Percentiles rank a stretch among this genome's conserved stretches.
Evolutionary conservation across 2,329 filamentous ascomycete species (phyloP).

Genomic region (Arthrobotrys conoides): DNA sequence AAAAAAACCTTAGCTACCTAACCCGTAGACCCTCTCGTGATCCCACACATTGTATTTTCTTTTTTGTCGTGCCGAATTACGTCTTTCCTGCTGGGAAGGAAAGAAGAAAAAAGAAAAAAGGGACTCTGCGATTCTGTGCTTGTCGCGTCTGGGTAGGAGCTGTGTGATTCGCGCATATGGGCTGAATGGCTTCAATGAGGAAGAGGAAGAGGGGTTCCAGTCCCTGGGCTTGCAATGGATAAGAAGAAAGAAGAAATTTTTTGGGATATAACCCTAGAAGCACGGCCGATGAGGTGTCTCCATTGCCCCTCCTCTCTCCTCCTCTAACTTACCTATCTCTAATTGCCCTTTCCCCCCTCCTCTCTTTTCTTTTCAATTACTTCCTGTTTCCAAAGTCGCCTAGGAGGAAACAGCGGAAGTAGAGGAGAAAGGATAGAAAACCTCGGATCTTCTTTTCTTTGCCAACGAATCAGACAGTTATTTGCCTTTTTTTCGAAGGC

Average conservation of each 20-base stretch:
- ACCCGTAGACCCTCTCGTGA: constrained; percentile 56
- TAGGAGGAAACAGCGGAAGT: constrained; percentile 21
- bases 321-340: constrained; percentile 13
- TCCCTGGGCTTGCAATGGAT: constrained; percentile 31
- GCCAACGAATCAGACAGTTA: constrained; percentile 59
- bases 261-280: constrained; percentile 47
- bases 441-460: constrained; percentile 35
- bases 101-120: constrained; percentile 26
- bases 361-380: constrained; percentile 3
- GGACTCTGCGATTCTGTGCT: constrained; percentile 13
- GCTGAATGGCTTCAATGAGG: constrained; percentile 41
- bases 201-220: constrained; percentile 43
- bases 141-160: constrained; percentile 53
- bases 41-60: constrained; percentile 43
- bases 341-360: constrained; percentile 1
- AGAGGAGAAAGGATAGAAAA: constrained; percentile 17
- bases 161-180: constrained; percentile 52
- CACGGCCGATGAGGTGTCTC: constrained; percentile 55
- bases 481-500: constrained; percentile 35
- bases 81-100: constrained; percentile 31
- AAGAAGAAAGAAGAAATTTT: constrained; percentile 25
- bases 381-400: neutral
- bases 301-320: constrained; percentile 41
- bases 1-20: constrained; percentile 50
- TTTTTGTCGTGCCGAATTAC: constrained; percentile 54